Evolutionary conservation across 1,284 basidiomycete genomes (phyloP).

Genomic region (Melanopsichium pennsylvanicum): DNA sequence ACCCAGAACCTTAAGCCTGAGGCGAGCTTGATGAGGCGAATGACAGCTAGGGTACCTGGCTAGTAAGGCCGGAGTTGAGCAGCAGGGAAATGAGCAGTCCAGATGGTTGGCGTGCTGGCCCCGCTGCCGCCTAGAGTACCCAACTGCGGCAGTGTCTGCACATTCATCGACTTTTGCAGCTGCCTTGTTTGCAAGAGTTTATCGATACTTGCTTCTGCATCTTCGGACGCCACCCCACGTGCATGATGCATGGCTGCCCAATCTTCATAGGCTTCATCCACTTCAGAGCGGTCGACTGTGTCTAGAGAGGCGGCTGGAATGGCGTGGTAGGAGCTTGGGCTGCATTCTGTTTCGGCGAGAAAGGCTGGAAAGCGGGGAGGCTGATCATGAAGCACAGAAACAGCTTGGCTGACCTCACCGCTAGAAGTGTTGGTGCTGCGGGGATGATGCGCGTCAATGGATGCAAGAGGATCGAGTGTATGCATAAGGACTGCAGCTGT

Average conservation of each 20-base stretch:
- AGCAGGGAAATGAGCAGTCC: slow-evolving; percentile 39
- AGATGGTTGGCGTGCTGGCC: slow-evolving; percentile 30
- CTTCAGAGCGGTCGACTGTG: slow-evolving; percentile 1
- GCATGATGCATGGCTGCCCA: slow-evolving; percentile 46
- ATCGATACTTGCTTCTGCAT: slow-evolving; percentile 33
- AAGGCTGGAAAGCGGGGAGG: slow-evolving; percentile 31
- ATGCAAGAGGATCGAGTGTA: no score
- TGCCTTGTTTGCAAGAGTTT: slow-evolving; percentile 21
- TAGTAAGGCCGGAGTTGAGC: slow-evolving; percentile 47
- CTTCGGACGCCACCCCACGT: slow-evolving; percentile 28
- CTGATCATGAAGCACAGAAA: slow-evolving; percentile 36
- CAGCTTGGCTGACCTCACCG: slow-evolving; percentile 33
- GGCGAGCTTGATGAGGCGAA: background rate
- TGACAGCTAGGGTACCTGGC: background rate
- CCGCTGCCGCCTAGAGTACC: slow-evolving; percentile 21
- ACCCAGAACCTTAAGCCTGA: no score
- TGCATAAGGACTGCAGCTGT: background rate
- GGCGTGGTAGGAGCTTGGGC: background rate
- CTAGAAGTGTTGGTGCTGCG: slow-evolving; percentile 37
- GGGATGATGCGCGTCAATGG: background rate
- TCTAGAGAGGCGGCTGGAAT: background rate
- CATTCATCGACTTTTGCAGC: slow-evolving; percentile 13
- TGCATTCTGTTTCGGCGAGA: slow-evolving; percentile 6
- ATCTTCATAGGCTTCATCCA: slow-evolving; percentile 40
- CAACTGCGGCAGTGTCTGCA: slow-evolving; percentile 16